Evolutionary conservation across 345 rosid genomes (phyloP).

Genomic region (Syzygium oleosum): DNA sequence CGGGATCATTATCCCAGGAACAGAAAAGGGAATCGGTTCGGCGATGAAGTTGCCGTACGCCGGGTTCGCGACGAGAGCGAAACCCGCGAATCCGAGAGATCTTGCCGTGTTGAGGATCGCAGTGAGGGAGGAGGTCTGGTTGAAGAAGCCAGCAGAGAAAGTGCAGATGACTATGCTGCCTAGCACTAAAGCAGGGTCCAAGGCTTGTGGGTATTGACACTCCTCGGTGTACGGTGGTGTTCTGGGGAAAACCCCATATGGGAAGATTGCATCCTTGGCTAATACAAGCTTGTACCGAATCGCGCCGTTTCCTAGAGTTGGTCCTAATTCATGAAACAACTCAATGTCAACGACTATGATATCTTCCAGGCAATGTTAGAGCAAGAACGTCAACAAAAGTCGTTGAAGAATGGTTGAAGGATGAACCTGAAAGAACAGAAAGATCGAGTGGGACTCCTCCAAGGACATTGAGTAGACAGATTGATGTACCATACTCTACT

Average conservation of each 20-base stretch:
- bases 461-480: not conserved
- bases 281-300: slow-evolving; percentile 39
- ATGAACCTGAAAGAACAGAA: not conserved
- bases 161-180: slow-evolving; percentile 62
- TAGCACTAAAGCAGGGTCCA: slow-evolving; percentile 36
- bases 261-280: slow-evolving; percentile 53
- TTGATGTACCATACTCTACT: fast-evolving
- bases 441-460: not conserved
- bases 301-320: slow-evolving; percentile 44
- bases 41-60: slow-evolving; percentile 53
- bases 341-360: not conserved
- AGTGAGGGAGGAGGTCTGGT: slow-evolving; percentile 41
- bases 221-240: slow-evolving; percentile 50
- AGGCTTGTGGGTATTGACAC: slow-evolving; percentile 61
- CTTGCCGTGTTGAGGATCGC: slow-evolving; percentile 55
- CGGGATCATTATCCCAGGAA: slow-evolving; percentile 58
- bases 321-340: slow-evolving; percentile 28
- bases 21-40: slow-evolving; percentile 44
- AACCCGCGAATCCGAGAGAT: slow-evolving; percentile 51
- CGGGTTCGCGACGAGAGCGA: slow-evolving; percentile 56
- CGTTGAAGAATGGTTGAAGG: not conserved
- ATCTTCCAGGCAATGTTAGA: not conserved
- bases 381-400: not conserved
- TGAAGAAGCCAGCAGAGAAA: slow-evolving; percentile 66
- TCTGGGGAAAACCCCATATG: slow-evolving; percentile 37